Percentiles rank a stretch among this genome's conserved stretches.
Evolutionary conservation across 208 protist species (phyloP).

Genomic region (Trypanosomatidae sp.): DNA sequence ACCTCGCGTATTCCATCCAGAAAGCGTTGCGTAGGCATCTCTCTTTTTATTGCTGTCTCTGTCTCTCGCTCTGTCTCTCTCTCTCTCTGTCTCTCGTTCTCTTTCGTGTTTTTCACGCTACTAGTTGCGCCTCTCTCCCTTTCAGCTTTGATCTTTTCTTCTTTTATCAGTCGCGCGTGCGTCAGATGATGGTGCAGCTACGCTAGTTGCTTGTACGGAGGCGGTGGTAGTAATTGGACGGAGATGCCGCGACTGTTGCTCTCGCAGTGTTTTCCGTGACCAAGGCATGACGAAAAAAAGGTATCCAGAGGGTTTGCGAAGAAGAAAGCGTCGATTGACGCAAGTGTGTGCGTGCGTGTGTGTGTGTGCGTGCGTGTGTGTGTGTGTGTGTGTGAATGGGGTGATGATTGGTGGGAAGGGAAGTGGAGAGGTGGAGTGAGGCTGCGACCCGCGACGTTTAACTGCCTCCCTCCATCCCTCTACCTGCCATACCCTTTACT

Average conservation of each 20-base stretch:
- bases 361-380: background rate
- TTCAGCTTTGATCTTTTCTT: background rate
- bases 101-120: slow-evolving; percentile 3
- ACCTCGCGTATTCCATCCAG: too few relatives aligned
- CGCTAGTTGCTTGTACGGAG: background rate
- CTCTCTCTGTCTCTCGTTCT: background rate
- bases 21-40: background rate
- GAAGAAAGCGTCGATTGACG: background rate
- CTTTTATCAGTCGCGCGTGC: too few relatives aligned
- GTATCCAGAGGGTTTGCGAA: background rate
- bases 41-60: slow-evolving; percentile 5
- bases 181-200: background rate
- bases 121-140: background rate
- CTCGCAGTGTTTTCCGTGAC: background rate
- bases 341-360: background rate
- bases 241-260: background rate
- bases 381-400: background rate
- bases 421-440: background rate
- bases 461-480: background rate
- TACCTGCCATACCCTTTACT: background rate
- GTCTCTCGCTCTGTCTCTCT: slow-evolving; percentile 7
- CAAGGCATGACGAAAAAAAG: background rate
- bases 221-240: background rate
- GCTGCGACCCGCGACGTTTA: background rate
- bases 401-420: background rate